These are phyloP conservation scores for Aspergillus sp. DNA, from an alignment of 2,329 filamentous ascomycete species.

Conservation along the genomic window DNA sequence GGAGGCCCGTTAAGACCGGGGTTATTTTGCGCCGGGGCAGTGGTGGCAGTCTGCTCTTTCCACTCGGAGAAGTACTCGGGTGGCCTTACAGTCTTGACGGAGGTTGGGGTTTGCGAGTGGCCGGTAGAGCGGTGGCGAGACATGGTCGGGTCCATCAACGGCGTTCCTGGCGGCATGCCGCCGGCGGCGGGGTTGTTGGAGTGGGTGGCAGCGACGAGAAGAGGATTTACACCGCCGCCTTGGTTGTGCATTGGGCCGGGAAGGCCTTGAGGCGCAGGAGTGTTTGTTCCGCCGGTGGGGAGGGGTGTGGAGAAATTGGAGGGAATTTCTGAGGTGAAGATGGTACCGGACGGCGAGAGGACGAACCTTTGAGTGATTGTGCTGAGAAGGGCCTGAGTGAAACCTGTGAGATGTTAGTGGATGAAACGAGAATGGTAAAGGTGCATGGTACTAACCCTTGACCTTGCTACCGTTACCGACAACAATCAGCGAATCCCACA, in stretches of 20 bases:
- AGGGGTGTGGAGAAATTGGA: conserved; percentile 89
- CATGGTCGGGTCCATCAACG: conserved; percentile 34
- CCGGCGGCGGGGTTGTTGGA: conserved; percentile 40
- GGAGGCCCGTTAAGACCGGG: conserved; percentile 42
- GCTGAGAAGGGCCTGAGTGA: conserved; percentile 83
- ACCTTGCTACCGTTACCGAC: conserved; percentile 80
- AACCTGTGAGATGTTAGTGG: conserved; percentile 52
- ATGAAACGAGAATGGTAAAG: conserved; percentile 3
- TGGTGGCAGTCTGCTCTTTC: conserved; percentile 64
- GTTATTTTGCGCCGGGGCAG: conserved; percentile 30
- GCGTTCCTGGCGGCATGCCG: conserved; percentile 36
- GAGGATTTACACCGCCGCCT: conserved; percentile 72
- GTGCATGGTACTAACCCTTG: conserved; percentile 46
- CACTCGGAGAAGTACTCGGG: conserved; percentile 89
- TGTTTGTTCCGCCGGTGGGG: conserved; percentile 88
- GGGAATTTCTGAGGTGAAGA: conserved; percentile 95
- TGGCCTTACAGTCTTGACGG: conserved; percentile 73
- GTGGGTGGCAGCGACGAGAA: conserved; percentile 82
- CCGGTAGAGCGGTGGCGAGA: conserved; percentile 58
- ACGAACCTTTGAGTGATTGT: conserved; percentile 80
- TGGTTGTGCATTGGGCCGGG: conserved; percentile 56
- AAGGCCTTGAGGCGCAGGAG: conserved; percentile 55
- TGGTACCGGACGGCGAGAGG: conserved; percentile 89
- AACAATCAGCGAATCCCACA: conserved; percentile 91
- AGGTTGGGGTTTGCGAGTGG: conserved; percentile 75